Base-by-base conservation (phyloP, 2,329 filamentous ascomycete genomes). In the Periconia digitata region DNA sequence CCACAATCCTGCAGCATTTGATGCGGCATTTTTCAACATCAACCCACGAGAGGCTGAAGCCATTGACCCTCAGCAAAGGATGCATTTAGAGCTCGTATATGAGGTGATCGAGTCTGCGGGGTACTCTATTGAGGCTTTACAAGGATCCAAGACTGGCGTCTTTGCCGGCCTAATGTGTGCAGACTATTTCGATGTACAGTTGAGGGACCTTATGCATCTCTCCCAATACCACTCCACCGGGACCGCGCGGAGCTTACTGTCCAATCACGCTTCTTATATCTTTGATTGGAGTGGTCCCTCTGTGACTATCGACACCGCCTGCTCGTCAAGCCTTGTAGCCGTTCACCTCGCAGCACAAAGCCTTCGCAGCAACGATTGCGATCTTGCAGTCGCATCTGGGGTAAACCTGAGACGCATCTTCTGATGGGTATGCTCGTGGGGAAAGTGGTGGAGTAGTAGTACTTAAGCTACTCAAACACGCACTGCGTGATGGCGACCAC, bases 331-430 rank as follows among this genome's bases (percentile, higher is more conserved):
- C 15, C 27, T 60, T 3, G 43, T 53, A 17, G 55, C 55, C 0
- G 37, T 60, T 7, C 49, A 60, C 36, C 47, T 44, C 1, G 59
- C 51, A 5, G 45, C 49, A 16, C 49, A 55, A 39, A 38, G 7
- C 1, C 23, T 53, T 8, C 27, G 43, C 21, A 36, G 22, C 37
- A 46, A 40, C 10, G 34, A 43, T 13, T 10, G 13, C 34, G 22
- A 36, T 1, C 46, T 53, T 6, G 71, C 40, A 67, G 6, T 21
- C 73, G 12, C 69, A 71, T 18, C 15, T 7, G 45, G 39, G 1
- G 21, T 16, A 3, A 47, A 32, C 16, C 10, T 47, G 12, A 7
- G 37, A 3, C 21, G 42, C 6, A 20, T 3, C 1, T 8, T 61
- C 53, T 0, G 37, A 53, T 16, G 64, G 62, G 2, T 64, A 63